Base-by-base conservation (phyloP, 1,284 basidiomycete species). In the Tilletiopsis washingtonensis region DNA sequence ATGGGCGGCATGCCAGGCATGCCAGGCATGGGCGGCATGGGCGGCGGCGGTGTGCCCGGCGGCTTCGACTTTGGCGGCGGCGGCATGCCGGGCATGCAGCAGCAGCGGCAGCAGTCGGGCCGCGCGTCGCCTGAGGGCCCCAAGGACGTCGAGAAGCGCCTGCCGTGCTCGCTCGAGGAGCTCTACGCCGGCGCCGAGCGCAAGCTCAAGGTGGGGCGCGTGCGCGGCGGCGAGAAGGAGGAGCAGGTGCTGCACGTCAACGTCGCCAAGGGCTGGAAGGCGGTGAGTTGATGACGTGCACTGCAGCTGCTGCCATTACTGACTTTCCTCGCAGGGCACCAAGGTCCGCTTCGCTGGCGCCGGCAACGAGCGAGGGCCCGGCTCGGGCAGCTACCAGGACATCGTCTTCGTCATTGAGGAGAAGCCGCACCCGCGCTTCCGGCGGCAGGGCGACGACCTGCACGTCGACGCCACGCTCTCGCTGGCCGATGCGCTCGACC, bases 161-260 rank as follows among this genome's bases (percentile, higher is more conserved):
- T 97, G 53, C 88, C 88, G 57, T 78, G 94, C 25, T 82, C 90
- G 0, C 79, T 98, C 5, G 83, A 90, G 65, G 93, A 98, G 44
- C 81, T 98, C n/a, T 93, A 88, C 76, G 79, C 78, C 41, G 94
- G 94, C 26, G 79, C 84, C 2, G 85, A 84, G 24, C 98, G 97
- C 75, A 86, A 84, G 61, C 81, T 98, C 53, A 93, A 91, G 75
- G 82, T 98, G 52, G 84, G 84, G 47, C 81, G 81, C 61, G 75
- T 85, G 48, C 74, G 83, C 23, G 79, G 80, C 50, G 90, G 91
- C 1, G 75, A 77, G 12, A 84, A 82, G 12, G 90, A 94, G 74
- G 88, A 93, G 59, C 94, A 91, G 75, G 83, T 91, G 6, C 81
- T 94, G 26, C 60, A 59, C 0, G 59, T 73, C 27, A 65, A 71